These are phyloP conservation scores for Theileria orientalis DNA, from an alignment of 169 alveolate genomes.

Conservation along the genomic window DNA sequence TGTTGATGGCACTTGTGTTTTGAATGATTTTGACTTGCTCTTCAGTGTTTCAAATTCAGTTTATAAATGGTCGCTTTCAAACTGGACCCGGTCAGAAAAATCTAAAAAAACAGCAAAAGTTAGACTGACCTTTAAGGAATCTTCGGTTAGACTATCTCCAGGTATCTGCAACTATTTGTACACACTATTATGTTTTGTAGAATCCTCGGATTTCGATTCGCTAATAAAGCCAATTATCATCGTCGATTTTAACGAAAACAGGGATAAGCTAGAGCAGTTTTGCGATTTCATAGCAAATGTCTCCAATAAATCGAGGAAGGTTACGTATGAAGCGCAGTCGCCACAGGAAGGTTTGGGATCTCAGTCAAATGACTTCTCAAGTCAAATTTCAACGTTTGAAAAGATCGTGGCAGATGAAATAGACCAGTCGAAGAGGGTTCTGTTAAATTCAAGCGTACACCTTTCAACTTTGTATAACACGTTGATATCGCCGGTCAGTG, in stretches of 20 bases:
- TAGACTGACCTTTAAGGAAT: constrained; percentile 68
- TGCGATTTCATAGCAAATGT: constrained; percentile 19
- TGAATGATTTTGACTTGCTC: constrained; percentile 32
- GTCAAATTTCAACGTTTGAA: not conserved
- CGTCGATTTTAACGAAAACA: constrained; percentile 46
- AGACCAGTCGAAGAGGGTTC: constrained; percentile 9
- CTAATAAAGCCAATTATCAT: constrained; percentile 54
- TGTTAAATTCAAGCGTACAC: constrained; percentile 14
- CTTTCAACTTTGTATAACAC: constrained; percentile 28
- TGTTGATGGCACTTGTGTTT: constrained; percentile 25
- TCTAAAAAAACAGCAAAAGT: constrained; percentile 73
- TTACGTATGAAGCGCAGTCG: not conserved
- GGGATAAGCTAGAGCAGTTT: constrained; percentile 47
- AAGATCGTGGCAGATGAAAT: not conserved
- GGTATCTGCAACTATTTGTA: constrained; percentile 5
- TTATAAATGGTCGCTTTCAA: constrained; percentile 63
- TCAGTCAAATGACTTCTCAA: not conserved
- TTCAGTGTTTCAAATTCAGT: constrained; percentile 4
- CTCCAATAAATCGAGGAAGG: constrained; percentile 13
- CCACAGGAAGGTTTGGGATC: constrained; percentile 3
- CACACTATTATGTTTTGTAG: not conserved
- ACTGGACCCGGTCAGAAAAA: constrained; percentile 74
- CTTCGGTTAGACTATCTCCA: constrained; percentile 23
- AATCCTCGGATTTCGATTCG: constrained; percentile 21
- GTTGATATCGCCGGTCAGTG: constrained; percentile 35